Conservation (phyloP, 2,329 filamentous ascomycete genomes). For the Claviceps spartinae region DNA sequence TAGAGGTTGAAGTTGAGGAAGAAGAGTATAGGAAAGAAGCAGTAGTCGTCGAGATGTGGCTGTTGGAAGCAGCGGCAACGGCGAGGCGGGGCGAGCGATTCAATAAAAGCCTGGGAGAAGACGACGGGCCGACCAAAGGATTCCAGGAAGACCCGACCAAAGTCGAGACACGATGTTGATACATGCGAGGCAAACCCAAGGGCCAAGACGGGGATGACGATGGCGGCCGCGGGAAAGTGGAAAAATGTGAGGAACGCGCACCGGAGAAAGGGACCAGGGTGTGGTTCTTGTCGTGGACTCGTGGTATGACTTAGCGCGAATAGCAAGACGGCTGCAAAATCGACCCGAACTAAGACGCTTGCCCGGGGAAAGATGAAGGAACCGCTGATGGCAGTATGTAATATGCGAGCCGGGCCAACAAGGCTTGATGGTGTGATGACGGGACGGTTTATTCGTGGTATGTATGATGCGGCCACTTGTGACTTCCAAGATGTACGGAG, state of each 20-base stretch:
- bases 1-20: neutral
- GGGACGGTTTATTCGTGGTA: neutral
- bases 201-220: conserved; percentile 4
- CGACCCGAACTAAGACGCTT: neutral
- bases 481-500: too few species aligned
- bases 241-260: neutral
- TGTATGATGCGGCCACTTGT: neutral
- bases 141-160: conserved; percentile 2
- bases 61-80: neutral
- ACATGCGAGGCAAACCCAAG: conserved; percentile 9
- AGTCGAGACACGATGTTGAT: conserved; percentile 8
- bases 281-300: conserved; percentile 3
- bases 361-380: neutral
- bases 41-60: conserved; percentile 3
- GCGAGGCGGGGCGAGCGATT: conserved; percentile 6
- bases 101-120: conserved; percentile 8
- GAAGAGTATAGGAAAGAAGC: conserved; percentile 1
- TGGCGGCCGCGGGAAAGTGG: conserved; percentile 1
- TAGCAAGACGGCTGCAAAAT: neutral
- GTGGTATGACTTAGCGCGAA: neutral
- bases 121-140: conserved; percentile 7
- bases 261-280: conserved; percentile 1
- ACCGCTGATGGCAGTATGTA: neutral
- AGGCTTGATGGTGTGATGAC: too few species aligned
- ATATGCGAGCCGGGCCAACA: neutral